These are phyloP conservation scores for Penicillium egyptiacum DNA, from an alignment of 495 filamentous ascomycete species.

Conservation along the genomic window DNA sequence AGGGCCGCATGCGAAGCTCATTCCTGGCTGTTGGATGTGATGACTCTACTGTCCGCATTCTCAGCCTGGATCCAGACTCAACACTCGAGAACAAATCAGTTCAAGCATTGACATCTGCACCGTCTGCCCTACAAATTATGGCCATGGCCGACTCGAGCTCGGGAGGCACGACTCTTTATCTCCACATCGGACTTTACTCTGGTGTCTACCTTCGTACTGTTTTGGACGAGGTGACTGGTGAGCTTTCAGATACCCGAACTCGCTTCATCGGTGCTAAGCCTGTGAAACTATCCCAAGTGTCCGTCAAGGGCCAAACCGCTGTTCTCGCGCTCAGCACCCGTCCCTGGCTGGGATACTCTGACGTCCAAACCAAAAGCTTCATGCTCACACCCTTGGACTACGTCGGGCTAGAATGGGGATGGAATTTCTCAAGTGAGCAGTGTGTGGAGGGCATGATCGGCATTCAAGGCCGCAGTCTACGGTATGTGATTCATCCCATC, in stretches of 20 bases:
- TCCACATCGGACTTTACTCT: constrained; percentile 93
- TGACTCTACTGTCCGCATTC: constrained; percentile 90
- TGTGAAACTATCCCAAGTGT: constrained; percentile 81
- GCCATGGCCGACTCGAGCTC: constrained; percentile 86
- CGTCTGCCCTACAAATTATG: constrained; percentile 89
- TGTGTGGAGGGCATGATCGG: constrained; percentile 94
- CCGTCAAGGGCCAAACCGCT: constrained; percentile 80
- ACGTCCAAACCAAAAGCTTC: constrained; percentile 77
- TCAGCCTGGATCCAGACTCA: constrained; percentile 85
- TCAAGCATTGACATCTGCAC: constrained; percentile 86
- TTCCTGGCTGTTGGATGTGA: constrained; percentile 96
- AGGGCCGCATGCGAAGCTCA: constrained; percentile 79
- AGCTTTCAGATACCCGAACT: constrained; percentile 89
- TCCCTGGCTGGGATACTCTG: constrained; percentile 89
- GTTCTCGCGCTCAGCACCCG: constrained; percentile 87
- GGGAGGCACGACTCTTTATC: constrained; percentile 76
- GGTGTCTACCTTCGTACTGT: constrained; percentile 94
- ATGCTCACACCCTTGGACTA: constrained; percentile 91
- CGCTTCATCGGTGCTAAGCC: constrained; percentile 89
- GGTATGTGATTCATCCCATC: constrained; percentile 57
- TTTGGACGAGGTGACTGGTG: constrained; percentile 90
- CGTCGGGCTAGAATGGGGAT: constrained; percentile 84
- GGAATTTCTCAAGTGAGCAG: constrained; percentile 93
- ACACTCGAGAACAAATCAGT: constrained; percentile 91
- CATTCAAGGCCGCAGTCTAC: constrained; percentile 83